Percentiles rank a stretch among this genome's conserved stretches.
Evolutionary conservation across 1,284 basidiomycete species (phyloP).

Genomic region (Sporisorium graminicola): DNA sequence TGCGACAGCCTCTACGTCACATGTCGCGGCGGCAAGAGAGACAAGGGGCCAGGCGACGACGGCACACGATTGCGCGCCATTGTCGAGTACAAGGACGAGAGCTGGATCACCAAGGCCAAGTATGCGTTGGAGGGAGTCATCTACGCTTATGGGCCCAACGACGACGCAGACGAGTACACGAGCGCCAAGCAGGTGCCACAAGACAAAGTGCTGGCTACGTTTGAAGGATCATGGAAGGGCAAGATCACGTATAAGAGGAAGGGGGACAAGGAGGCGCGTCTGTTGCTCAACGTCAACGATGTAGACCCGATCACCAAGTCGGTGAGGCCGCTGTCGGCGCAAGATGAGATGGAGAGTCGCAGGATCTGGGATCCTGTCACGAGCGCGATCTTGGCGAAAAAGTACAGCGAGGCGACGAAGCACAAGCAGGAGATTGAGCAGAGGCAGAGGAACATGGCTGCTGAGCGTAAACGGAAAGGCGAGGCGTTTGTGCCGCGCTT

Average conservation of each 20-base stretch:
- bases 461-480: constrained; percentile 57
- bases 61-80: constrained; percentile 78
- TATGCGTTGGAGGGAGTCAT: constrained; percentile 91
- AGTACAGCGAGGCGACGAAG: constrained; percentile 74
- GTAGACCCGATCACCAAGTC: constrained; percentile 84
- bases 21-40: constrained; percentile 78
- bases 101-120: constrained; percentile 90
- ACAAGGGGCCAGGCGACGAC: constrained; percentile 46
- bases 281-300: constrained; percentile 82
- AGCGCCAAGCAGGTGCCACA: constrained; percentile 90
- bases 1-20: constrained; percentile 84
- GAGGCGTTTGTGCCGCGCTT: constrained; percentile 77
- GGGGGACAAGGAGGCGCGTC: constrained; percentile 77
- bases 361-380: constrained; percentile 86
- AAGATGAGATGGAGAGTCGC: constrained; percentile 84
- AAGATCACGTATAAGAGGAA: constrained; percentile 83
- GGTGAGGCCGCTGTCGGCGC: constrained; percentile 84
- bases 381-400: constrained; percentile 79
- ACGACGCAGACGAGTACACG: constrained; percentile 78
- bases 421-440: constrained; percentile 66
- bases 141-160: constrained; percentile 78
- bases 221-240: constrained; percentile 91
- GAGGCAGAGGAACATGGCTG: constrained; percentile 58
- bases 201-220: constrained; percentile 80
- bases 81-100: constrained; percentile 97